Evolutionary conservation across 441 rosid species (phyloP).

Genomic region (Populus trichocarpa): DNA sequence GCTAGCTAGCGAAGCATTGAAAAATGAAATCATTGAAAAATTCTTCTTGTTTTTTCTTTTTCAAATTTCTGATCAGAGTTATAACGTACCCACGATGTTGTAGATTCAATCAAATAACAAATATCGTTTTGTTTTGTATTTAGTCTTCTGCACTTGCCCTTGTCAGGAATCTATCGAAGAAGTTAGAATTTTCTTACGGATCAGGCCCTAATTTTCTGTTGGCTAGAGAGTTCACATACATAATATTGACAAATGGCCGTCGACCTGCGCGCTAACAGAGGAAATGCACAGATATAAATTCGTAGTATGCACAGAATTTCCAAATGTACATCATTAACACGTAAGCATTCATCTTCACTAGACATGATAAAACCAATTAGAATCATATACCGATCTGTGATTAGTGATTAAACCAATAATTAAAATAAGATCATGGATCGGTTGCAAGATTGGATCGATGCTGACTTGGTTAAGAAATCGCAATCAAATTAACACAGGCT

Average conservation of each 20-base stretch:
- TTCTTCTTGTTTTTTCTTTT: background rate
- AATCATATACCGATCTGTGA: background rate
- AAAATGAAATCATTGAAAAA: background rate
- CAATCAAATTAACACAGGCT: background rate
- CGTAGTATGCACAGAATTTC: background rate
- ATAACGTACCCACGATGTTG: background rate
- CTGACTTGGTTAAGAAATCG: slow-evolving; percentile 5
- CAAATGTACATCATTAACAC: background rate
- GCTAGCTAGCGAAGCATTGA: background rate
- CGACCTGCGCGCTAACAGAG: background rate
- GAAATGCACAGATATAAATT: background rate
- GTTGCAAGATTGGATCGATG: background rate
- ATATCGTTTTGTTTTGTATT: background rate
- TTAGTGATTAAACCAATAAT: background rate
- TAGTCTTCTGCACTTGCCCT: background rate
- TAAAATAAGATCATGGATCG: background rate
- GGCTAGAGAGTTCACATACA: background rate
- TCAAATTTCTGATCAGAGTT: background rate
- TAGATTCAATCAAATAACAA: background rate
- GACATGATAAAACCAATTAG: background rate
- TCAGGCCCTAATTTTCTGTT: background rate
- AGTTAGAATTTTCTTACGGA: background rate
- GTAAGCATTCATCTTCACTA: background rate
- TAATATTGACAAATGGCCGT: background rate
- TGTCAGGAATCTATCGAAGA: background rate